phyloP scores from a whole-genome alignment of 306 rosid genomes.

The Oxytropis ochrocephala region DNA sequence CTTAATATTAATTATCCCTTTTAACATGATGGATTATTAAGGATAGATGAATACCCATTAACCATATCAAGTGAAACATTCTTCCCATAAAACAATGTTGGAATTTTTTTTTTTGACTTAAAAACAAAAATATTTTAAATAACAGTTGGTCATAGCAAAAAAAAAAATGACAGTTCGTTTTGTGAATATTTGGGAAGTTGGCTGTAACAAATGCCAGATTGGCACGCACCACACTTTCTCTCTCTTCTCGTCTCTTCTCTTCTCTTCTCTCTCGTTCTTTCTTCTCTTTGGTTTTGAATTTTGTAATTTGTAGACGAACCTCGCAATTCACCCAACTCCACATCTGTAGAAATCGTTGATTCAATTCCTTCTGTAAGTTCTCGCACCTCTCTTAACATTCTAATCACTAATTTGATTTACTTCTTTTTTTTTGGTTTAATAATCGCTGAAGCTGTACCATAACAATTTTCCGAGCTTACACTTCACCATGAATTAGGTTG shows the following conservation, averaged over 20 bases:
- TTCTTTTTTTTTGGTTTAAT: neutral
- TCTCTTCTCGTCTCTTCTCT: neutral
- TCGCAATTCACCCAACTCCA: neutral
- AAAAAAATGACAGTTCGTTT: too few species aligned
- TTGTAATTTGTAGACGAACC: neutral
- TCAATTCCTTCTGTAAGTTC: slow-evolving; percentile 30
- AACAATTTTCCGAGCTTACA: neutral
- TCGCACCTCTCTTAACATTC: neutral
- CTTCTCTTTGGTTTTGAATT: neutral
- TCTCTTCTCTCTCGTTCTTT: neutral
- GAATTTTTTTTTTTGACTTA: too few species aligned
- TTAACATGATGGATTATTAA: too few species aligned
- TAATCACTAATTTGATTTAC: neutral
- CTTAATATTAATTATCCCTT: too few species aligned
- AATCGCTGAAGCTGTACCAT: neutral
- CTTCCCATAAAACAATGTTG: too few species aligned
- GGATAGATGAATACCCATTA: too few species aligned
- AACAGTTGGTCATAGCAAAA: neutral
- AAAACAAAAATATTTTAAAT: too few species aligned
- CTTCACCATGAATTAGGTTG: neutral
- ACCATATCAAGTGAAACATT: too few species aligned
- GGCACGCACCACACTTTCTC: neutral
- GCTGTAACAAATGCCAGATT: neutral
- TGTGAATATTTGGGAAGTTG: neutral
- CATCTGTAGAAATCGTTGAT: slow-evolving; percentile 5